Conservation (phyloP, 305 asterid species). For the Fraxinus nigra region DNA sequence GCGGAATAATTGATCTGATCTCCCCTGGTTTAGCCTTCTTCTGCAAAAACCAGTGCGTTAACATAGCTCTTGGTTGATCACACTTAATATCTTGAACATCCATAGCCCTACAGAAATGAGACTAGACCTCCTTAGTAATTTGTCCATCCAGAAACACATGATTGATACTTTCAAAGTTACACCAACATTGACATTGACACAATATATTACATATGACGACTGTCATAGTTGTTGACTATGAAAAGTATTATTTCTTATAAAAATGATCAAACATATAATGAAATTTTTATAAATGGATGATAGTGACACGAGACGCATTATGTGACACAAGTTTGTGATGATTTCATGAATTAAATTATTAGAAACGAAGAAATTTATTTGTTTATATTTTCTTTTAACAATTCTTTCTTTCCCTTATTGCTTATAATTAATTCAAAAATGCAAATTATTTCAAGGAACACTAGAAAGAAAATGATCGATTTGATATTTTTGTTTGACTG, state of each 20-base stretch:
- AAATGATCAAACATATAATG: background rate
- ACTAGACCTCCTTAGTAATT: too few species aligned
- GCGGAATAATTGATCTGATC: too few species aligned
- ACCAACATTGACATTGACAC: background rate
- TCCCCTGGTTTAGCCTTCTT: too few species aligned
- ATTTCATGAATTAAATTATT: background rate
- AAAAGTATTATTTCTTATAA: too few species aligned
- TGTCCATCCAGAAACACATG: too few species aligned
- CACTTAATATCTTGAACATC: too few species aligned
- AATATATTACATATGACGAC: background rate
- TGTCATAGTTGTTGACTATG: background rate
- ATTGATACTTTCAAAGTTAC: too few species aligned
- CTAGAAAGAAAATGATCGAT: background rate
- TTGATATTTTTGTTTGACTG: background rate
- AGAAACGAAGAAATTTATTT: background rate
- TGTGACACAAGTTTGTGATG: background rate
- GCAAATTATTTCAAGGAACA: background rate
- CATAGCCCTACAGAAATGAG: too few species aligned
- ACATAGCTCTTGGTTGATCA: too few species aligned
- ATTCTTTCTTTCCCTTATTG: too few species aligned
- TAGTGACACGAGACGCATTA: background rate
- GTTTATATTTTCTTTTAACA: too few species aligned
- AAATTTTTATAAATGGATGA: background rate
- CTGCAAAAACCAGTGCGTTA: too few species aligned
- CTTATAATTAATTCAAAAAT: background rate